A percentile compares a stretch with the other conserved stretches of the same genome.
phyloP scores from a whole-genome alignment of 1,284 basidiomycete genomes.

The Amylostereum areolatum region DNA sequence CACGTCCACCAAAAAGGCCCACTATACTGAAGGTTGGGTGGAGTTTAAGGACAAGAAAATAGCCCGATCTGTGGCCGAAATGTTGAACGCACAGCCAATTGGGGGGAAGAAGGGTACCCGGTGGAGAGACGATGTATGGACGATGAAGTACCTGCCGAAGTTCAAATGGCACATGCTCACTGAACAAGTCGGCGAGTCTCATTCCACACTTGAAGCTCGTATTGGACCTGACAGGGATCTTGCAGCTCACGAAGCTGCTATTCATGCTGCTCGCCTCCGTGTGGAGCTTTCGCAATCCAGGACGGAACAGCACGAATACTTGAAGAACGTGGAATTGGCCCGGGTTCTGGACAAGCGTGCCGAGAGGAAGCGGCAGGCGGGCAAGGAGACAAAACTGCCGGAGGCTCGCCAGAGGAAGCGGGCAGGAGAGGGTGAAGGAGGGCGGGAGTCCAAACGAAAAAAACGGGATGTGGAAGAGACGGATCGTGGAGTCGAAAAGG shows the following conservation, averaged over 20 bases:
- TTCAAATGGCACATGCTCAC: constrained; percentile 99
- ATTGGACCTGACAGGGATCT: constrained; percentile 2
- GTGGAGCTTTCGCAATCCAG: constrained; percentile 87
- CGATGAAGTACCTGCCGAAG: constrained; percentile 96
- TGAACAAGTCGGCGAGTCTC: constrained; percentile 88
- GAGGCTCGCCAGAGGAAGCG: constrained; percentile 9
- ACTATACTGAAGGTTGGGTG: constrained; percentile 97
- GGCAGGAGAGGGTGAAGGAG: constrained; percentile 34
- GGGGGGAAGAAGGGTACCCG: constrained; percentile 89
- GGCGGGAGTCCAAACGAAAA: constrained; percentile 35
- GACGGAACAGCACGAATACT: constrained; percentile 88
- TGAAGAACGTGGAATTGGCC: constrained; percentile 92
- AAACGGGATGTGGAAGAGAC: too few species aligned
- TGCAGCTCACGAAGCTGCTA: constrained; percentile 87
- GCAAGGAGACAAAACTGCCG: constrained; percentile 12
- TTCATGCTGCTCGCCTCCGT: constrained; percentile 83
- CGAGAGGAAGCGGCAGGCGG: constrained; percentile 49
- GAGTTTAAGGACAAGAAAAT: constrained; percentile 94
- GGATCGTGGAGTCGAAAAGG: constrained; percentile 18
- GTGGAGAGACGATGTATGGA: constrained; percentile 98
- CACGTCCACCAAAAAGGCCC: constrained; percentile 75
- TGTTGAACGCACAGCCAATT: constrained; percentile 95
- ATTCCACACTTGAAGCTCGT: constrained; percentile 1
- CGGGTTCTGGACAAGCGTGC: constrained; percentile 85
- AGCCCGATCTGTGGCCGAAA: constrained; percentile 85